A percentile compares a stretch with the other conserved stretches of the same genome.
Conservation (phyloP, 1,284 basidiomycete species). For the Ustilago loliicola region DNA sequence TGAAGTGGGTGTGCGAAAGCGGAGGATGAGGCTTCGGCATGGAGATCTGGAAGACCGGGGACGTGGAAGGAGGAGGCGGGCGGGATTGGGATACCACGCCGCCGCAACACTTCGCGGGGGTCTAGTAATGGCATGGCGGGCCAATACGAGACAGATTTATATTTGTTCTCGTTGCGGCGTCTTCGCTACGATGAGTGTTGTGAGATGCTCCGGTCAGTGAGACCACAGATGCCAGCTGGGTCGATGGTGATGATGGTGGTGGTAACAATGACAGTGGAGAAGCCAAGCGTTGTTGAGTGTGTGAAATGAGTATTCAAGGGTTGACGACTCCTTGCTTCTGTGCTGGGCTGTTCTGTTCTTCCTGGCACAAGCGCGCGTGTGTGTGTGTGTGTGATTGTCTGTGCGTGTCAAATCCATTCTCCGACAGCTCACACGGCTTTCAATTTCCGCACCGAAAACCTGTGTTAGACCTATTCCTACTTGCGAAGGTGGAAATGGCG, state of each 20-base stretch:
- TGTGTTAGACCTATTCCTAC: neutral
- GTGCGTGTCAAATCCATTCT: neutral
- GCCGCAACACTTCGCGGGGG: slow-evolving; percentile 43
- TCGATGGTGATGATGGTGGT: neutral
- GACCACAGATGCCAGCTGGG: neutral
- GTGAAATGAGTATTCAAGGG: too few relatives aligned
- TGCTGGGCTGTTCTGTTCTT: neutral
- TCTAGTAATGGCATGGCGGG: slow-evolving; percentile 39
- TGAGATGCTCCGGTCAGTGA: neutral
- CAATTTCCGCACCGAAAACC: neutral
- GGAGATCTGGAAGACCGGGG: slow-evolving; percentile 50
- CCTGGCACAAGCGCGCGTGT: neutral
- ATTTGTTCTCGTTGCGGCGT: neutral
- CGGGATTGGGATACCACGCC: slow-evolving; percentile 45
- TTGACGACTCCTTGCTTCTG: neutral
- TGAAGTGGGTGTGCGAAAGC: slow-evolving; percentile 45
- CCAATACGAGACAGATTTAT: neutral
- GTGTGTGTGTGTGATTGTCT: neutral
- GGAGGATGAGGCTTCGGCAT: slow-evolving; percentile 33
- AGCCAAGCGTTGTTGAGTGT: too few relatives aligned
- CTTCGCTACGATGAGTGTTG: too few relatives aligned
- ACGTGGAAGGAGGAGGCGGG: slow-evolving; percentile 51
- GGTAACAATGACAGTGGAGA: neutral
- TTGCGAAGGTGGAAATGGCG: neutral
- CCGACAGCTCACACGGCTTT: neutral